These are phyloP conservation scores for Starmerella vitae DNA, from an alignment of 805 yeast genomes.

Conservation along the genomic window DNA sequence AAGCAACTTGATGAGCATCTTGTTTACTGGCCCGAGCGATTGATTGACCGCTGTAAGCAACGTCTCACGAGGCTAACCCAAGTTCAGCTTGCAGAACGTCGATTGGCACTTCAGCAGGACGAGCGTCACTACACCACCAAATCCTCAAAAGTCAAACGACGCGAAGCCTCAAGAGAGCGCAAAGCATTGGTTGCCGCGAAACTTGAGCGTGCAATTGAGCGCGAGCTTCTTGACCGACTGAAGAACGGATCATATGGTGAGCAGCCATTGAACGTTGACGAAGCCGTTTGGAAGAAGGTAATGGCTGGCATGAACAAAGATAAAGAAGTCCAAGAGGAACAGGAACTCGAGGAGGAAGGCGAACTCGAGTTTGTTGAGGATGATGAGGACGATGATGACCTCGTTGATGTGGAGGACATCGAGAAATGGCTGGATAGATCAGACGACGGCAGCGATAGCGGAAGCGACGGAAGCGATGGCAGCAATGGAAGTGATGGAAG, in stretches of 20 bases:
- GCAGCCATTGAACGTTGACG: constrained; percentile 92
- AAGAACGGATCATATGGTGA: constrained; percentile 98
- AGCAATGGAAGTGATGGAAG: constrained; percentile 21
- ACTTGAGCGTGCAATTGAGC: constrained; percentile 91
- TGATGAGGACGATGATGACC: constrained; percentile 50
- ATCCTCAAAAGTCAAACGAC: constrained; percentile 85
- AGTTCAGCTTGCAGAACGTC: constrained; percentile 87
- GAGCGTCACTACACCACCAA: constrained; percentile 90
- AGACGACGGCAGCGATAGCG: constrained; percentile 25
- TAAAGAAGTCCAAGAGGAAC: constrained; percentile 39
- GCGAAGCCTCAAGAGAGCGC: constrained; percentile 89
- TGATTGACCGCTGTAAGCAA: constrained; percentile 89
- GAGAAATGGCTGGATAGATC: constrained; percentile 60
- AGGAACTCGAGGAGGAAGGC: constrained; percentile 28
- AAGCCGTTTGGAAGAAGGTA: constrained; percentile 87
- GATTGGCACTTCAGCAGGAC: constrained; percentile 67
- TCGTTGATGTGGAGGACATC: constrained; percentile 85
- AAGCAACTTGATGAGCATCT: constrained; percentile 78
- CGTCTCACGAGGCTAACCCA: constrained; percentile 88
- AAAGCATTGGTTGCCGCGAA: constrained; percentile 94
- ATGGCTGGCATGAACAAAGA: constrained; percentile 64
- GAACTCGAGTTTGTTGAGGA: constrained; percentile 83
- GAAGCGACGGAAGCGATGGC: constrained; percentile 24
- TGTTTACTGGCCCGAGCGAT: constrained; percentile 83
- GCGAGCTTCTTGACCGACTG: constrained; percentile 83